Conservation (phyloP, 2,329 filamentous ascomycete genomes). For the Falciphora oryzae region DNA sequence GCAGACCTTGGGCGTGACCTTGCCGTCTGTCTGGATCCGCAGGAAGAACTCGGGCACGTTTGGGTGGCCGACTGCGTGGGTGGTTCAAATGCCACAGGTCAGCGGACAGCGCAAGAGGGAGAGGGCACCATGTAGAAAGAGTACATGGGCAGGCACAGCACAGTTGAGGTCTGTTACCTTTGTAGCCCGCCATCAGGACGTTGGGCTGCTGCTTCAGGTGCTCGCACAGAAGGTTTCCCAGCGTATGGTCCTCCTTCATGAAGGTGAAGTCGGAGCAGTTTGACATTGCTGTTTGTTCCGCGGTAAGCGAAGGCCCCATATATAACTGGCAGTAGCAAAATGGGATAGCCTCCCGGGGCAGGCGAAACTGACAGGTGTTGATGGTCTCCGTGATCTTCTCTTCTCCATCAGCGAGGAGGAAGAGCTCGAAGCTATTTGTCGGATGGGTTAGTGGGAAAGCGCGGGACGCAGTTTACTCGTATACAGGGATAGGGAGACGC, state of each 20-base stretch:
- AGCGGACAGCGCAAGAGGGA: neutral
- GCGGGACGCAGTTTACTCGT: no score
- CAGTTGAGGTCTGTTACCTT: conserved; percentile 48
- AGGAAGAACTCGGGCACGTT: conserved; percentile 60
- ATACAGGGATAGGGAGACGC: neutral
- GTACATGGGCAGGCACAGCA: neutral
- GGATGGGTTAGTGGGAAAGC: neutral
- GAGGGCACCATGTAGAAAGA: neutral
- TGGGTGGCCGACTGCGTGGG: conserved; percentile 45
- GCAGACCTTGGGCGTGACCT: conserved; percentile 82
- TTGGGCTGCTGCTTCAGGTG: conserved; percentile 80
- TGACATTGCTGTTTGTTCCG: conserved; percentile 61
- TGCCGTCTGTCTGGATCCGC: conserved; percentile 87
- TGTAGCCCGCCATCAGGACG: conserved; percentile 89
- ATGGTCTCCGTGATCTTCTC: conserved; percentile 82
- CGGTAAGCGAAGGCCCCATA: neutral
- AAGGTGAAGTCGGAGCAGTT: conserved; percentile 94
- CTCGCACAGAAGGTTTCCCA: conserved; percentile 82
- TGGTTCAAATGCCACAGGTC: neutral
- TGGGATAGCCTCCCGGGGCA: neutral
- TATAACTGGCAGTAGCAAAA: no score
- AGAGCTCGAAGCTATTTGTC: conserved; percentile 75
- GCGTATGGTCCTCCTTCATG: conserved; percentile 94
- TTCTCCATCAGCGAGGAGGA: conserved; percentile 80
- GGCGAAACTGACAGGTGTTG: neutral